A percentile compares a stretch with the other conserved stretches of the same genome.
Conservation (phyloP, 768 basidiomycete genomes). For the Boletus insuetus region DNA sequence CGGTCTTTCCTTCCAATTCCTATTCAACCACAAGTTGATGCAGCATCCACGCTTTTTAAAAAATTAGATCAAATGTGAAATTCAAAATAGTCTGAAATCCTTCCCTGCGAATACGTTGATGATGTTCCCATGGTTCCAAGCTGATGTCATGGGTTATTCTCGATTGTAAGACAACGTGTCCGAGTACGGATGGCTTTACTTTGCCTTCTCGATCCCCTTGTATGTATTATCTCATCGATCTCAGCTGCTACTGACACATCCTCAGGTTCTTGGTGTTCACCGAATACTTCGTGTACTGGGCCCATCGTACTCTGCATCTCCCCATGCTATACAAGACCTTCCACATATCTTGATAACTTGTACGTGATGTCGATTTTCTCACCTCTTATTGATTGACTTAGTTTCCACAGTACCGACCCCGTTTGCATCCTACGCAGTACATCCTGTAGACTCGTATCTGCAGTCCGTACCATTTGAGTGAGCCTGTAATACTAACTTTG, state of each 20-base stretch:
- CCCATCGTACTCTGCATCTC: constrained; percentile 54
- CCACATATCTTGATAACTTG: too few species aligned
- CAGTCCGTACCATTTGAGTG: too few species aligned
- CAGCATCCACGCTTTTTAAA: constrained; percentile 89
- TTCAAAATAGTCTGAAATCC: constrained; percentile 64
- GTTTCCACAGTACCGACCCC: too few species aligned
- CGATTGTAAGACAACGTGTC: constrained; percentile 73
- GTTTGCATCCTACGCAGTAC: too few species aligned
- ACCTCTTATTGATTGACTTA: too few species aligned
- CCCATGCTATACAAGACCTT: too few species aligned
- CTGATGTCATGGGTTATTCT: constrained; percentile 83
- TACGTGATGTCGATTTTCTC: too few species aligned
- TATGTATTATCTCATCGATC: constrained; percentile 34
- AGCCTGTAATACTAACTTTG: too few species aligned
- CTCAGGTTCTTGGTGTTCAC: constrained; percentile 80
- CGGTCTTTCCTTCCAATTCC: constrained; percentile 78
- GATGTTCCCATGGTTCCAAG: constrained; percentile 92
- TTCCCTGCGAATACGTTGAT: constrained; percentile 81
- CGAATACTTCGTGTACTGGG: constrained; percentile 93
- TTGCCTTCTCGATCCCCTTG: constrained; percentile 66
- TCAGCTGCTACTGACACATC: background rate
- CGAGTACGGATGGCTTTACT: constrained; percentile 75
- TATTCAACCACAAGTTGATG: constrained; percentile 96
- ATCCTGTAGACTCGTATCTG: too few species aligned
- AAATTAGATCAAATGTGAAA: constrained; percentile 82